Evolutionary conservation across 768 basidiomycete species (phyloP).

Genomic region (Mycena vitilis): DNA sequence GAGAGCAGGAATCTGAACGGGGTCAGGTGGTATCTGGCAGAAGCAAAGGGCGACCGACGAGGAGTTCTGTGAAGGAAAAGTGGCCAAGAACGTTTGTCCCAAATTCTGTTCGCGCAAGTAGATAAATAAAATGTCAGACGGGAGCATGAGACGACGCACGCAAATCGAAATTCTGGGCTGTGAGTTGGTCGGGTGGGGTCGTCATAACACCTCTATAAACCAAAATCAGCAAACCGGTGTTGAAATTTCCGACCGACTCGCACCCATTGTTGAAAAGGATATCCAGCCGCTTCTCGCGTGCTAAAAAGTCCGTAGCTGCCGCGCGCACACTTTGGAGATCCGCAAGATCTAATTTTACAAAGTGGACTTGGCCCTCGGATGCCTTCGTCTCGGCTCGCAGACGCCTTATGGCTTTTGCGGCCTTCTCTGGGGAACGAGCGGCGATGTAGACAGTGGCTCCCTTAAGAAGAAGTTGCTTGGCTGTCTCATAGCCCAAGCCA

Average conservation of each 20-base stretch:
- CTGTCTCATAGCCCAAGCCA: constrained; percentile 7
- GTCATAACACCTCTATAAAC: background rate
- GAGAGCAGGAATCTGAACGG: background rate
- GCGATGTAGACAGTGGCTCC: constrained; percentile 11
- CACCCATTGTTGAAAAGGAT: constrained; percentile 8
- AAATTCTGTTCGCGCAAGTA: background rate
- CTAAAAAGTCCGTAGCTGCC: constrained; percentile 1
- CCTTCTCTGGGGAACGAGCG: constrained; percentile 5
- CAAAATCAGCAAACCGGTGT: background rate
- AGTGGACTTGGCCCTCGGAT: background rate
- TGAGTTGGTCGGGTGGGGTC: background rate
- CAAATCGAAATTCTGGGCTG: background rate
- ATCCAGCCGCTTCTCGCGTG: background rate
- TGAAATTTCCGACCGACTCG: background rate
- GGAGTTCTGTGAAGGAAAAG: background rate
- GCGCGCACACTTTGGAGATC: constrained; percentile 6
- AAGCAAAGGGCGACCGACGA: background rate
- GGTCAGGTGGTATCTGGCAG: background rate
- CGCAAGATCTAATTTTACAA: constrained; percentile 11
- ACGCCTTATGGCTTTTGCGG: background rate
- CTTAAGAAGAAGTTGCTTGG: constrained; percentile 16
- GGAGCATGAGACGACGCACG: background rate
- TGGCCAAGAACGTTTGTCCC: background rate
- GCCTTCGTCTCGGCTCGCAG: constrained; percentile 7
- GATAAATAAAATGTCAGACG: background rate